These are phyloP conservation scores for Digitaria exilis DNA, from an alignment of 202 grass and related monocot species.

Conservation along the genomic window DNA sequence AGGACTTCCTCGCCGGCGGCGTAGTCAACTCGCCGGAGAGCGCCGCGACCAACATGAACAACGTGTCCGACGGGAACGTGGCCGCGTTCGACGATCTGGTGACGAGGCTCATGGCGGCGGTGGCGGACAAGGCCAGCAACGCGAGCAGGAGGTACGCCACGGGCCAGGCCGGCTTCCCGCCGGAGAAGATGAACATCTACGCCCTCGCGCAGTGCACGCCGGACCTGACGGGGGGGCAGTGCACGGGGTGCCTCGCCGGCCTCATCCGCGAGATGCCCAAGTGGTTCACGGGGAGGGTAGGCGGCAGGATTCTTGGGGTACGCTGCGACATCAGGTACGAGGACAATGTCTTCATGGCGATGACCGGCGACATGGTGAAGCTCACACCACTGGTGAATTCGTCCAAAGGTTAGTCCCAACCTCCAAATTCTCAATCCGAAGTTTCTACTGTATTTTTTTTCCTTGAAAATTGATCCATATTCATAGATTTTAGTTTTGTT, in stretches of 20 bases:
- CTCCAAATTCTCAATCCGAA: not conserved
- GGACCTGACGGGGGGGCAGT: constrained; percentile 44
- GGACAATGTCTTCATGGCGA: constrained; percentile 48
- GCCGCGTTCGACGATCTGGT: constrained; percentile 45
- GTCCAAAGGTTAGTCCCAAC: constrained; percentile 28
- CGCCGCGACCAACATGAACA: constrained; percentile 33
- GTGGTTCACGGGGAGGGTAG: constrained; percentile 38
- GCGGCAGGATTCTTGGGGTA: constrained; percentile 61
- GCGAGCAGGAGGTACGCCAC: constrained; percentile 42
- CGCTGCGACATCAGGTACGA: constrained; percentile 72
- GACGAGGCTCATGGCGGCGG: constrained; percentile 23
- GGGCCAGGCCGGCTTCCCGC: constrained; percentile 49
- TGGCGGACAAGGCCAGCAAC: constrained; percentile 38
- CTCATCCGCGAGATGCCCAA: constrained; percentile 40
- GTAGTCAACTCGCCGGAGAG: constrained; percentile 36
- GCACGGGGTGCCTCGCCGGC: constrained; percentile 47
- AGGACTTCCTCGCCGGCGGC: constrained; percentile 41
- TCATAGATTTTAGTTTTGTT: not conserved
- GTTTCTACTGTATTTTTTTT: not conserved
- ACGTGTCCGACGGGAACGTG: constrained; percentile 29
- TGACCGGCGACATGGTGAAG: constrained; percentile 17
- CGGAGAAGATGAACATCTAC: constrained; percentile 38
- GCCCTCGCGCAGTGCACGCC: constrained; percentile 62
- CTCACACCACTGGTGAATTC: constrained; percentile 30
- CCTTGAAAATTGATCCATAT: not conserved